Percentiles rank a stretch among this genome's conserved stretches.
These are phyloP conservation scores for Aspergillus novoparasiticus DNA, from an alignment of 2,329 filamentous ascomycete genomes.

Conservation along the genomic window DNA sequence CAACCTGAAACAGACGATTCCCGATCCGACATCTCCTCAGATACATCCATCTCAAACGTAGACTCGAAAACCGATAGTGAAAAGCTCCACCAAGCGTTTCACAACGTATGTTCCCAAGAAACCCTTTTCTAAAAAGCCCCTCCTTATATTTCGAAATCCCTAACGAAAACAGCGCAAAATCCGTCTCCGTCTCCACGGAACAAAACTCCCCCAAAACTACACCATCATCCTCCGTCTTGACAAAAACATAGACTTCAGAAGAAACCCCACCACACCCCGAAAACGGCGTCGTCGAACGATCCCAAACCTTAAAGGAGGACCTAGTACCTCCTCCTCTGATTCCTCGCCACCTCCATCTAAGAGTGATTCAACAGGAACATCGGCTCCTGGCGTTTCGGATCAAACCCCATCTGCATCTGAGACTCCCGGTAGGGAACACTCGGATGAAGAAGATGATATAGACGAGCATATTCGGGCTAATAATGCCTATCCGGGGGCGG, in stretches of 20 bases:
- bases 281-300: constrained; percentile 25
- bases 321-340: constrained; percentile 23
- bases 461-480: constrained; percentile 59
- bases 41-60: background rate
- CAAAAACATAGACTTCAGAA: constrained; percentile 24
- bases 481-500: constrained; percentile 69
- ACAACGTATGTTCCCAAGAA: constrained; percentile 32
- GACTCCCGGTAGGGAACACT: background rate
- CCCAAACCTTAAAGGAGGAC: constrained; percentile 2
- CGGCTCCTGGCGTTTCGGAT: background rate
- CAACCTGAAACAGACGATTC: constrained; percentile 43
- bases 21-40: constrained; percentile 24
- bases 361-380: background rate
- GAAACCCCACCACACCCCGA: constrained; percentile 18
- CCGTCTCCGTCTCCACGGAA: constrained; percentile 57
- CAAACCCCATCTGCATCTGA: background rate
- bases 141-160: accelerated
- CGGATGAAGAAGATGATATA: constrained; percentile 32
- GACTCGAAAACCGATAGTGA: constrained; percentile 34
- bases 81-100: constrained; percentile 57
- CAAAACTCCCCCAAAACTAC: constrained; percentile 56
- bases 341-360: constrained; percentile 16
- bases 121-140: background rate
- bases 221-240: constrained; percentile 57
- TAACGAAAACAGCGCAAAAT: constrained; percentile 54